Base-by-base conservation (phyloP, 192 early-diverging fungal species). In the Jimgerdemannia lactiflua region DNA sequence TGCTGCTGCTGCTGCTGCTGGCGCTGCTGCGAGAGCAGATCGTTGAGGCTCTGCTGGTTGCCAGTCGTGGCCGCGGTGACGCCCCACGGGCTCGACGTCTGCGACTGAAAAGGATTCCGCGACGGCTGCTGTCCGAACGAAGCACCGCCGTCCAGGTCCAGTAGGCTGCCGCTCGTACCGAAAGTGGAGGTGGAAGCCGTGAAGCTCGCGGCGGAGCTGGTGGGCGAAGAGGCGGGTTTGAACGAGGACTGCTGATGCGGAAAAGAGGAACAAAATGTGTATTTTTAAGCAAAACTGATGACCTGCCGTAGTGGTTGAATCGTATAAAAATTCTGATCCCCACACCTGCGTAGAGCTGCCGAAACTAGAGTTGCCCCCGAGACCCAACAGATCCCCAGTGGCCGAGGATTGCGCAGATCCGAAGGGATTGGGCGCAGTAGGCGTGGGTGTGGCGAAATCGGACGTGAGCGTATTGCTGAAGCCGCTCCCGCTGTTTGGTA, bases 1-100 rank as follows among this genome's bases (percentile, higher is more conserved):
- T 39, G 6, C 39, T 63, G 68, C 39, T 59, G 59, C 42, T 77
- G 75, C 59, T 78, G 77, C 65, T 78, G 77, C 39, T 41, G 4
- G 43, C 69, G 74, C 75, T 79, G 78, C 70, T 79, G 74, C 66
- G 72, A 70, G 70, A 79, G 71, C 78, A 79, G 71, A 69, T 79
- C 78, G 40, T 72, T 66, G 64, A 79, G 73, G 29, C 74, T 75
- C 42, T 79, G 74, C 68, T 79, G 65, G 18, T 72, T 71, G 18
- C 59, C 67, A 19, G 39, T 14, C 20, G 20, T 73, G 64, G 39
- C 64, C 69, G 77, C 6, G 43, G 59, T 59, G 49, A 29, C 29
- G 29, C 14, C 14, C 49, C 49, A 67, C 40, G 29, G 39, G 63
- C 20, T 64, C 41, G 43, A 44, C n/a, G 73, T 70, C 6, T 73